These are phyloP conservation scores for Aspergillus avenaceus DNA, from an alignment of 495 filamentous ascomycete species.

Conservation along the genomic window DNA sequence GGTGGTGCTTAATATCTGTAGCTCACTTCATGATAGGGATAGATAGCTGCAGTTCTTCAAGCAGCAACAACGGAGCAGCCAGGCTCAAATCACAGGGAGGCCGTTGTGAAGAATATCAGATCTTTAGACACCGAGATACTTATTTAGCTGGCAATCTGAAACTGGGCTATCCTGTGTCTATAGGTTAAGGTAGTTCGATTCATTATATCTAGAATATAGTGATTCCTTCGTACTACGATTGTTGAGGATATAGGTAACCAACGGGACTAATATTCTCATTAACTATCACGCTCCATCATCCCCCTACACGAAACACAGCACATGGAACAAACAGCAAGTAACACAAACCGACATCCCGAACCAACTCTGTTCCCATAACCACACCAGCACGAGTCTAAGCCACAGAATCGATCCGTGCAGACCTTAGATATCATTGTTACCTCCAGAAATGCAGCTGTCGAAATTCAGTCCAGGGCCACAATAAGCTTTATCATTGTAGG, in stretches of 20 bases:
- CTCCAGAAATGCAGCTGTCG: neutral
- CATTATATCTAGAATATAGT: neutral
- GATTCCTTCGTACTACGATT: neutral
- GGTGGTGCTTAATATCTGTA: neutral
- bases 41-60: neutral
- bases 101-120: neutral
- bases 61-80: neutral
- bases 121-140: neutral
- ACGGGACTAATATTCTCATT: neutral
- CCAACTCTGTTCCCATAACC: neutral
- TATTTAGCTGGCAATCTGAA: neutral
- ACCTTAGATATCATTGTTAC: constrained; percentile 1
- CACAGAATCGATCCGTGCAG: neutral
- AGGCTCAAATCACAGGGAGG: neutral
- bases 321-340: neutral
- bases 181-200: neutral
- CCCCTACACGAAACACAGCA: neutral
- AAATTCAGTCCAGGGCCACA: neutral
- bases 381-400: neutral
- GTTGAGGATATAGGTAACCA: neutral
- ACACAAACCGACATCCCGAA: neutral
- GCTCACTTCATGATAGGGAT: neutral
- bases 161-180: neutral
- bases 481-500: neutral
- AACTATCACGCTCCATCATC: neutral